Base-by-base conservation (phyloP, 345 rosid genomes). In the Pistacia atlantica region DNA sequence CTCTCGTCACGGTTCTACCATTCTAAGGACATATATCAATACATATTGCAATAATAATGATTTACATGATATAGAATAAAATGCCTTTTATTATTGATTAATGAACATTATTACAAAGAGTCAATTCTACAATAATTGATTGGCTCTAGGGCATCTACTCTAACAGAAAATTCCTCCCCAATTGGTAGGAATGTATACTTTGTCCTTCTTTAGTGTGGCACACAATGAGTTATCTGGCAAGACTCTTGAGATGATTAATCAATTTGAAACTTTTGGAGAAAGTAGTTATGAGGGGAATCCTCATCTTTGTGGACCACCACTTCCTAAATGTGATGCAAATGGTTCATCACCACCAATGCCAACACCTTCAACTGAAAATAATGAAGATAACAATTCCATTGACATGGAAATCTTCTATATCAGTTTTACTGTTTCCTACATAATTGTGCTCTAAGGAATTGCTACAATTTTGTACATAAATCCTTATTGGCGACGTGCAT, bases 131-230 rank as follows among this genome's bases (percentile, higher is more conserved):
- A n/a, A n/a, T n/a, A n/a, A n/a, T n/a, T n/a, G n/a, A n/a, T n/a
- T n/a, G n/a, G n/a, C n/a, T n/a, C n/a, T n/a, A n/a, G n/a, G n/a
- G n/a, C n/a, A n/a, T n/a, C n/a, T n/a, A n/a, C n/a, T n/a, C n/a
- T n/a, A n/a, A n/a, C n/a, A n/a, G n/a, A n/a, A n/a, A 20, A 74
- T 85, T 12, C 83, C 89, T 52, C 71, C 82, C 0, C 45, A 68
- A 4, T 55, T 89, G 6, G 25, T 55, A 4, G 58, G 77, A 48
- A 45, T 85, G 85, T n/a, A 58, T 58, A 5, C 25, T 18, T n/a
- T 58, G 11, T 20, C 62, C 1, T 6, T n/a, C 20, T 58, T 58
- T 0, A 58, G 11, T n/a, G 62, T 20, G 25, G 25, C 31, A 22
- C 4, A 59, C 14, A 59, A 59, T 48, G 80, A 84, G 63, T 22